Base-by-base conservation (phyloP, 192 early-diverging fungal genomes). In the Diversispora eburnea region DNA sequence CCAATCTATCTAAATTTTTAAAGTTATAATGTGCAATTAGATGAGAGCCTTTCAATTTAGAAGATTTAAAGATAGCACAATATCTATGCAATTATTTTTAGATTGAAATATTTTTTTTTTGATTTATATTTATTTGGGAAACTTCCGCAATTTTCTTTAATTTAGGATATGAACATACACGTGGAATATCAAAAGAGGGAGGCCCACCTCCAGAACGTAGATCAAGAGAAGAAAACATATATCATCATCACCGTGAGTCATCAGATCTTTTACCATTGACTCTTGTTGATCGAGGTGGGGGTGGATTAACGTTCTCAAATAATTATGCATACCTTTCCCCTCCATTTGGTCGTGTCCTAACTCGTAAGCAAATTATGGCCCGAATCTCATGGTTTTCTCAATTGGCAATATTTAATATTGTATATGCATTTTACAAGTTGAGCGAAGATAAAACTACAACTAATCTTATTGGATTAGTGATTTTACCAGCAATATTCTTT, bases 291-390 rank as follows among this genome's bases (percentile, higher is more conserved):
- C 9, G 47, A 12, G 20, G 25, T 49, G 8, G 58, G 4, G 45
- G 72, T 20, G 72, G 60, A 51, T 33, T 73, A 41, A 19, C 60
- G 3, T 73, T 62, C 51, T 49, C 58, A 52, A 10, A 46, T 8
- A 63, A 73, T 64, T 73, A 63, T 22, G 72, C 72, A 12, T 73
- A 73, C 42, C 72, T 73, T 64, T 42, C 60, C 5, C 60, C 72
- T 6, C 72, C 72, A 17, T 73, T 63, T 41, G 72, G 72, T 3
- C 49, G 47, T 33, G 49, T 64, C 1, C 52, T 73, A 56, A 33
- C 47, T 17, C 20, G 72, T 15, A 25, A 39, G n/a, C 72, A 73
- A 52, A 73, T 73, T 17, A 63, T 73, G 72, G 33, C 72, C 25
- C 43, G 72, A 42, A 60, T 73, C 22, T 15, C 60, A 13, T 63